Evolutionary conservation across 1,284 basidiomycete genomes (phyloP).

Genomic region (Megacollybia platyphylla): DNA sequence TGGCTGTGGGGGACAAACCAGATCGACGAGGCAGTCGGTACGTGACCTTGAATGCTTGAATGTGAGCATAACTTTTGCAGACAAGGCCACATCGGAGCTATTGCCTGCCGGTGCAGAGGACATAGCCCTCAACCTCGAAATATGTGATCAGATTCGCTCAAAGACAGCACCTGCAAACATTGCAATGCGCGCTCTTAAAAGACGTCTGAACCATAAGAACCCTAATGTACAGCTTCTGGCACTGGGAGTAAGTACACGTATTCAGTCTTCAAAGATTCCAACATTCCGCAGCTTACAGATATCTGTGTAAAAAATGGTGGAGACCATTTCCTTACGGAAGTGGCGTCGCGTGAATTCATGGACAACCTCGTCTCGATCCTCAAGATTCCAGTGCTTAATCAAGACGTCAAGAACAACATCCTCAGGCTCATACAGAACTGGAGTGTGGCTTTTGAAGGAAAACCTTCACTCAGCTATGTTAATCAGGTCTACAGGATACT

Average conservation of each 20-base stretch:
- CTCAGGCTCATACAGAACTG: constrained; percentile 83
- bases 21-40: constrained; percentile 47
- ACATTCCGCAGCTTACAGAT: constrained; percentile 62
- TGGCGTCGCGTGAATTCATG: constrained; percentile 85
- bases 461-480: constrained; percentile 63
- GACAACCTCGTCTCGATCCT: constrained; percentile 84
- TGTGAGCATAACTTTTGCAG: constrained; percentile 22
- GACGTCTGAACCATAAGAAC: constrained; percentile 86
- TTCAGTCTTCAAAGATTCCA: constrained; percentile 3
- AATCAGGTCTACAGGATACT: constrained; percentile 74
- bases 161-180: constrained; percentile 80
- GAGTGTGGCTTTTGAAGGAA: constrained; percentile 83
- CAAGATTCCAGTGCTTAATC: constrained; percentile 60
- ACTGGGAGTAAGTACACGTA: constrained; percentile 51
- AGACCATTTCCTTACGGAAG: constrained; percentile 77
- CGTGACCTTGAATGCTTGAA: constrained; percentile 4
- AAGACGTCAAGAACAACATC: constrained; percentile 77
- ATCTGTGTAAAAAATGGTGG: constrained; percentile 97
- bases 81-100: constrained; percentile 86
- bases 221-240: constrained; percentile 90
- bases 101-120: constrained; percentile 77
- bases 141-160: constrained; percentile 93
- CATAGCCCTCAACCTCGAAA: constrained; percentile 89
- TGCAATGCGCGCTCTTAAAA: constrained; percentile 83
- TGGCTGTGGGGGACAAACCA: constrained; percentile 47